Base-by-base conservation (phyloP, 2,329 filamentous ascomycete genomes). In the Fusarium staphyleae region DNA sequence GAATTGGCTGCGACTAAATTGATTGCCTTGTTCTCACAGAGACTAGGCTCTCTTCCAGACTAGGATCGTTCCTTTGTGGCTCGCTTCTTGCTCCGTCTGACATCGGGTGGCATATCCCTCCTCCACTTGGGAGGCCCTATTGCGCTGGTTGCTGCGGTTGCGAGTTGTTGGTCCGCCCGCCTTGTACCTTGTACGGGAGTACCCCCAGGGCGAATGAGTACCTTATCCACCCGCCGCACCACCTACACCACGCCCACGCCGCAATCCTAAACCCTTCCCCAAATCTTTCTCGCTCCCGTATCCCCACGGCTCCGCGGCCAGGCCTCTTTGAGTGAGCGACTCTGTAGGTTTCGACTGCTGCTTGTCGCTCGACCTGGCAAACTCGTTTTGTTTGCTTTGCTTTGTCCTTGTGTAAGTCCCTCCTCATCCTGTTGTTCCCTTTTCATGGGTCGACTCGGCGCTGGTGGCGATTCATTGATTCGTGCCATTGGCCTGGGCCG, bases 401-500 rank as follows among this genome's bases (percentile, higher is more conserved):
- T 50, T 50, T n/a, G 46, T 55, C 46, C 47, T 60, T 58, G 60
- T 63, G 60, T 63, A 61, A 63, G 60, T 63, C 53, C 36, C 32
- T 40, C 37, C 36, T 26, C 48, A n/a, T n/a, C n/a, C n/a, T n/a
- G n/a, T 29, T 45, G 30, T 29, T 33, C 24, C 28, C 43, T 55
- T 37, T 52, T 37, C 51, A 56, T 50, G 57, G 61, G 52, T 57
- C 47, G 57, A 57, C 42, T 60, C 45, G 35, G 36, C 47, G 37
- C 60, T 67, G 67, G 63, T 67, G 66, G 62, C 67, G 70, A 73
- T 72, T 66, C 72, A 69, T 70, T 47, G 44, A 34, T 52, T 52
- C 41, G 52, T 55, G 43, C 54, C 56, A n/a, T n/a, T n/a, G n/a
- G n/a, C n/a, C n/a, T n/a, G n/a, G n/a, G n/a, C 44, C 41, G 48